Evolutionary conservation across 176 grass and related monocot species (phyloP).

Genomic region (Coix lacrymajobi): DNA sequence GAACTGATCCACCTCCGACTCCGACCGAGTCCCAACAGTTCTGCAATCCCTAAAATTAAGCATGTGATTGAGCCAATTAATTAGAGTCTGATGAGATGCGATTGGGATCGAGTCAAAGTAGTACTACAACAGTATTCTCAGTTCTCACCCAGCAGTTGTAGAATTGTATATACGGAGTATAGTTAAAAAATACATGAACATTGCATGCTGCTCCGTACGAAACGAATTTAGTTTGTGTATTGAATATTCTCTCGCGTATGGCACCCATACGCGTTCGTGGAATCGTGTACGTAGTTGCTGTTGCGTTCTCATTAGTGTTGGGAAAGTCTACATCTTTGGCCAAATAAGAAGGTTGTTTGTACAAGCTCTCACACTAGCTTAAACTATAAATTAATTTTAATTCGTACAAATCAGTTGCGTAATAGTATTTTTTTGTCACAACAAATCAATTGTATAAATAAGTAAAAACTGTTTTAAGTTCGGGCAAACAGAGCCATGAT

Average conservation of each 20-base stretch:
- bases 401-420: no score
- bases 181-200: not conserved
- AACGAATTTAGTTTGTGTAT: not conserved
- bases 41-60: not conserved
- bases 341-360: not conserved
- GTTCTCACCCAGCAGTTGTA: no score
- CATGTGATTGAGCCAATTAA: constrained; percentile 15
- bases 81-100: not conserved
- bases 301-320: not conserved
- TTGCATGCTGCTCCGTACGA: not conserved
- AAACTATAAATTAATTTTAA: no score
- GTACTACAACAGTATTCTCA: not conserved
- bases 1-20: not conserved
- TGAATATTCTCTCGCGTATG: not conserved
- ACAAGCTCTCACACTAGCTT: no score
- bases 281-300: not conserved
- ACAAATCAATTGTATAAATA: no score
- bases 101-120: not conserved
- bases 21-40: not conserved
- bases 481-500: no score
- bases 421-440: no score
- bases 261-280: not conserved
- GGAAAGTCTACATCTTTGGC: not conserved
- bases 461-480: no score
- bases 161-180: not conserved